Conservation (phyloP, 164 flowering plant species). For the Vitis labrusca region DNA sequence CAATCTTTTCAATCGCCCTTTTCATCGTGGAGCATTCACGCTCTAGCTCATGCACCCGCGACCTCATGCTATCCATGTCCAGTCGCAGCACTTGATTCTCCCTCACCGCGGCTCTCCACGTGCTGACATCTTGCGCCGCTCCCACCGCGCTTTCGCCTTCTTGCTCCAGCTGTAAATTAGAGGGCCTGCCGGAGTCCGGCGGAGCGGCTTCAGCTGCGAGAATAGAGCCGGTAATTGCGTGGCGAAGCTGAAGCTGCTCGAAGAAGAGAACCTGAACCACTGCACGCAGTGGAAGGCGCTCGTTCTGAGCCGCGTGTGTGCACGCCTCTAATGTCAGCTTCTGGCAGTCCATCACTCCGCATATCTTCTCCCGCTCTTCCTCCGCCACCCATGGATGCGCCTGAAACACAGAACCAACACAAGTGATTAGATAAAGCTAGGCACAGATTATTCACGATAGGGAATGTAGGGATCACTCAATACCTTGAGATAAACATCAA, state of each 20-base stretch:
- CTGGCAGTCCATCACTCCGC: slow-evolving; percentile 78
- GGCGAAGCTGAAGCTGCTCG: slow-evolving; percentile 96
- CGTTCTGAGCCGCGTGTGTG: slow-evolving; percentile 98
- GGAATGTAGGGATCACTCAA: too few relatives aligned
- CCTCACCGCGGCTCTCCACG: slow-evolving; percentile 71
- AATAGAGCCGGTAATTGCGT: slow-evolving; percentile 80
- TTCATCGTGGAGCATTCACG: slow-evolving; percentile 85
- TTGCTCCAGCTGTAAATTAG: slow-evolving; percentile 13
- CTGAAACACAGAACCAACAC: slow-evolving; percentile 27
- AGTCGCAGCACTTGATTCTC: slow-evolving; percentile 86
- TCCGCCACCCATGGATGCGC: slow-evolving; percentile 87
- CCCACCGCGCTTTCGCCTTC: slow-evolving; percentile 4
- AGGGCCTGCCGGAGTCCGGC: slow-evolving; percentile 29
- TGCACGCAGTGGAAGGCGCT: slow-evolving; percentile 83
- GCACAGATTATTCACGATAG: too few relatives aligned
- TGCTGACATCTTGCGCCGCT: slow-evolving; percentile 7
- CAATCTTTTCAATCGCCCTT: slow-evolving; percentile 75
- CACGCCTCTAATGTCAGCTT: slow-evolving; percentile 95
- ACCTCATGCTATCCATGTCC: slow-evolving; percentile 95
- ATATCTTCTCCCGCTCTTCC: slow-evolving; percentile 75
- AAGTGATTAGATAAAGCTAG: too few relatives aligned
- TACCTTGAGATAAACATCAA: slow-evolving; percentile 95
- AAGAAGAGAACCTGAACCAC: slow-evolving; percentile 93
- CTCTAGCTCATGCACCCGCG: slow-evolving; percentile 87
- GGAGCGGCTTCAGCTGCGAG: slow-evolving; percentile 43